These are phyloP conservation scores for Aureobasidium namibiae DNA, from an alignment of 2,329 filamentous ascomycete genomes.

Conservation along the genomic window DNA sequence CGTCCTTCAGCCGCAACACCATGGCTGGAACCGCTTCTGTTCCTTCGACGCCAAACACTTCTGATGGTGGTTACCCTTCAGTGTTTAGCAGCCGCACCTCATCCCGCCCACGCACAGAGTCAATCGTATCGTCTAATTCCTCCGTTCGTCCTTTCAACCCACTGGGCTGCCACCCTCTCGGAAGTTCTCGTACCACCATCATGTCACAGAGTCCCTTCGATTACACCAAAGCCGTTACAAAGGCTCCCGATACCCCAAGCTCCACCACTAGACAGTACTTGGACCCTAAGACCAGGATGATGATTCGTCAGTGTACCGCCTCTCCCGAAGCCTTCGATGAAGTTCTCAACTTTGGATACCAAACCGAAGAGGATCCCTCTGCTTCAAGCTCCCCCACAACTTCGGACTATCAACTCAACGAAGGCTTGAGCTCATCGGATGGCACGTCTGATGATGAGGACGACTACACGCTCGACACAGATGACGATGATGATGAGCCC, in stretches of 20 bases:
- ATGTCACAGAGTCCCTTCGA: neutral
- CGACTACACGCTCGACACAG: neutral
- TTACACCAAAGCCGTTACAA: neutral
- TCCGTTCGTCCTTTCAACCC: neutral
- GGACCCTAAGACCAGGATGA: constrained; percentile 79
- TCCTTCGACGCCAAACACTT: neutral
- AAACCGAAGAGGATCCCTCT: constrained; percentile 26
- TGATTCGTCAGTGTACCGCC: constrained; percentile 75
- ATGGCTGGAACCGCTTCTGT: neutral
- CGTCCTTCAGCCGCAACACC: neutral
- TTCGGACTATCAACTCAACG: neutral
- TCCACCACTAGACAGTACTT: constrained; percentile 59
- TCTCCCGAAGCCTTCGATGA: constrained; percentile 95
- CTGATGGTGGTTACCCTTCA: neutral
- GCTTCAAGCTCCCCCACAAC: neutral
- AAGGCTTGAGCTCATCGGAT: constrained; percentile 7
- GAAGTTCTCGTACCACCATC: neutral
- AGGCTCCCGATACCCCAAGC: neutral
- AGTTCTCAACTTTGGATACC: constrained; percentile 88
- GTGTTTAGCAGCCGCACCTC: neutral
- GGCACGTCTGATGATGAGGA: constrained; percentile 6
- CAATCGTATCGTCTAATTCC: neutral
- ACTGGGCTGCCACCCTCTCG: neutral
- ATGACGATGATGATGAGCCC: constrained; percentile 7
- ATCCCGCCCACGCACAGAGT: neutral